Base-by-base conservation (phyloP, 2,329 filamentous ascomycete species). In the Microsporum audouinii region DNA sequence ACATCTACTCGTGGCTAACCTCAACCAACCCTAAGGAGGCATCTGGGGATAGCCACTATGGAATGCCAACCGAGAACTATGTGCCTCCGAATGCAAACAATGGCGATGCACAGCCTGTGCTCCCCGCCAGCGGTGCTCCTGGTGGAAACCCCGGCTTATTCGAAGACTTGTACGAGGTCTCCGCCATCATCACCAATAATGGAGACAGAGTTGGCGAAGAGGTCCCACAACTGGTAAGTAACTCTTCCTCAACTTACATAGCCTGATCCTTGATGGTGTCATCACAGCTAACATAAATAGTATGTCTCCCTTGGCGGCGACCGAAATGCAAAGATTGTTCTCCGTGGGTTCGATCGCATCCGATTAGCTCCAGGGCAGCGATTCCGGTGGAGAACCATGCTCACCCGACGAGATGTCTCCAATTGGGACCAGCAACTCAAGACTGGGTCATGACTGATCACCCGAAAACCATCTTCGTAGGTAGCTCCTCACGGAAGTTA, bases 361-460 rank as follows among this genome's bases (percentile, higher is more conserved):
- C 80, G 79, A 57, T 85, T 96, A 64, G 78, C 82, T 2, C 81
- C 89, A 0, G 89, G 89, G n/a, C 72, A 84, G 72, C 84, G 80
- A 58, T 79, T 77, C 2, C 82, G 79, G 1, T 95, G 94, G 77
- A 79, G 73, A 0, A 85, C 83, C 0, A 81, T 85, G 14, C 74
- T 96, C 60, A 91, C 85, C 4, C 82, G 91, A 43, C 84, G 90
- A 61, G 92, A 96, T 70, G 67, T 96, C 61, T 90, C 87, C 71
- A 94, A 91, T 77, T 96, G 92, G 91, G 89, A 96, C 66, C 82
- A 0, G 79, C 70, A 1, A 72, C 76, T n/a, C 91, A 96, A 79
- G 86, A 96, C 78, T 97, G 92, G 91, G 82, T 90, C 53, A 77
- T 86, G 60, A 78, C 76, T 34, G 68, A 76, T 27, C 78, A 82